A percentile compares a stretch with the other conserved stretches of the same genome.
phyloP scores from a whole-genome alignment of 331 rosid species.

The Malus hybrid region DNA sequence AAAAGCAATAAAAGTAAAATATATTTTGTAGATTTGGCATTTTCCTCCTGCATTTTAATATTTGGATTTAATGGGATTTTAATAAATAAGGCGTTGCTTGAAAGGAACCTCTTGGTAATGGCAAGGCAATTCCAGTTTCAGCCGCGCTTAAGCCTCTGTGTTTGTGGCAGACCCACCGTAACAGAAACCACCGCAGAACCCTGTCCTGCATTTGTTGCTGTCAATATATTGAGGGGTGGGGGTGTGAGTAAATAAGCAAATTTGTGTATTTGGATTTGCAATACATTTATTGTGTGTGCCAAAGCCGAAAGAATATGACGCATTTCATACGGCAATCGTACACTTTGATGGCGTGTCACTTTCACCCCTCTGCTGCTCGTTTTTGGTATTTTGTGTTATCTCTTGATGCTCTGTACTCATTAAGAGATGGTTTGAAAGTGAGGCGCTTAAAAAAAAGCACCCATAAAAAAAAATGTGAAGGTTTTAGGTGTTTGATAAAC shows the following conservation, averaged over 20 bases:
- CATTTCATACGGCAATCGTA: constrained; percentile 38
- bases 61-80: neutral
- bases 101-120: constrained; percentile 32
- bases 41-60: neutral
- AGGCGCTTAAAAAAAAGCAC: too few species aligned
- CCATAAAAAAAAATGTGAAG: too few species aligned
- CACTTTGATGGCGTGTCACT: constrained; percentile 26
- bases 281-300: constrained; percentile 3
- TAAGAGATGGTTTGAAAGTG: too few species aligned
- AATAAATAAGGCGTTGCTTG: constrained; percentile 36
- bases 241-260: too few species aligned
- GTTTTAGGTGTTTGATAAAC: too few species aligned
- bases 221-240: too few species aligned
- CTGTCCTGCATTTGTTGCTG: too few species aligned
- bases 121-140: neutral
- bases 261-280: neutral
- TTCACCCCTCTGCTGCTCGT: neutral
- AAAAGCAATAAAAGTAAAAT: neutral
- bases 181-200: too few species aligned
- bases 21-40: neutral
- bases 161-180: neutral
- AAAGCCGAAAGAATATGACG: constrained; percentile 36
- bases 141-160: too few species aligned
- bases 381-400: neutral
- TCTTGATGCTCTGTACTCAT: neutral